Evolutionary conservation across 352 stramenopile species (phyloP).

Genomic region (Phytophthora cactorum): DNA sequence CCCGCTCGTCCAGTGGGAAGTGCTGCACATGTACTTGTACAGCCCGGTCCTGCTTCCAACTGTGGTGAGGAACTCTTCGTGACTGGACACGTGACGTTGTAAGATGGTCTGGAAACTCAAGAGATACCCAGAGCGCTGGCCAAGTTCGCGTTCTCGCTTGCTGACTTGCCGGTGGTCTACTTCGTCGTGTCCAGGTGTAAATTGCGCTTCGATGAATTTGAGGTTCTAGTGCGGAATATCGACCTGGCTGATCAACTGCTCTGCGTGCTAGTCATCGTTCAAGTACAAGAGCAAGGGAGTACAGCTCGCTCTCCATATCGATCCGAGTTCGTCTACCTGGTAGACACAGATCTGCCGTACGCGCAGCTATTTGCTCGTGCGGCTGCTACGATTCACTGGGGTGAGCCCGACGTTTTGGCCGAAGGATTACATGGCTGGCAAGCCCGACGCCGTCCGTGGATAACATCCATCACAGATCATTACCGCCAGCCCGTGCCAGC

Average conservation of each 20-base stretch:
- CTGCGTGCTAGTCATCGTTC: conserved; percentile 53
- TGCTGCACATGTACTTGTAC: conserved; percentile 59
- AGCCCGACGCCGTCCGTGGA: conserved; percentile 85
- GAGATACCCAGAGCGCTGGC: not conserved
- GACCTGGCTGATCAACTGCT: conserved; percentile 43
- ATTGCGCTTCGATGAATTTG: conserved; percentile 24
- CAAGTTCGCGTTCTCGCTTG: conserved; percentile 25
- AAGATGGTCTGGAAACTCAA: not conserved
- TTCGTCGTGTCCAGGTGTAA: conserved; percentile 44
- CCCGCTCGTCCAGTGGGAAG: conserved; percentile 41
- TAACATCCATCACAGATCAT: conserved; percentile 90
- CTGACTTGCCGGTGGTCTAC: conserved; percentile 38
- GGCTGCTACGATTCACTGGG: conserved; percentile 75
- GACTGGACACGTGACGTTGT: conserved; percentile 42
- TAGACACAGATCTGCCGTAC: conserved; percentile 51
- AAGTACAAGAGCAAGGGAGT: conserved; percentile 35
- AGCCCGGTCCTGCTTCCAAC: conserved; percentile 45
- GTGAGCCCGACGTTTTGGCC: conserved; percentile 72
- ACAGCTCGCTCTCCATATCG: conserved; percentile 17
- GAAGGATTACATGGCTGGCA: conserved; percentile 77
- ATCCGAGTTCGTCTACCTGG: conserved; percentile 31
- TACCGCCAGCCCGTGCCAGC: too few relatives aligned
- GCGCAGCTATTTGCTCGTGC: conserved; percentile 82
- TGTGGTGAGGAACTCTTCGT: conserved; percentile 49
- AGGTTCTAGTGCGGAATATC: conserved; percentile 40